phyloP scores from a whole-genome alignment of 2,329 filamentous ascomycete genomes.

The Aspergillus ruber region DNA sequence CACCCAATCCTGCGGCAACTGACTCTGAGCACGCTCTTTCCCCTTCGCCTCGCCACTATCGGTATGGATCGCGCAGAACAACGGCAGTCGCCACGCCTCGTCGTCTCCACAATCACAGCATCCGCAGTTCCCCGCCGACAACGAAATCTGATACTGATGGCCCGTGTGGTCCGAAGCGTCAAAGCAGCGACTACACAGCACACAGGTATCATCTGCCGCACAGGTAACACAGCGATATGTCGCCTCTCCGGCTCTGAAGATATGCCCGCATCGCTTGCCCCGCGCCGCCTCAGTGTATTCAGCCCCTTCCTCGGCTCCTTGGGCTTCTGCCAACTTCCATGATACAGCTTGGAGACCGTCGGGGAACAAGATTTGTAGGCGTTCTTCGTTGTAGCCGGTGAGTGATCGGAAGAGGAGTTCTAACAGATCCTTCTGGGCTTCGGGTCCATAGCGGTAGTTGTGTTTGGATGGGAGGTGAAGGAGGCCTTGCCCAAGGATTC shows the following conservation, averaged over 20 bases:
- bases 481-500: slow-evolving; percentile 75
- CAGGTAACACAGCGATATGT: slow-evolving; percentile 94
- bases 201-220: slow-evolving; percentile 89
- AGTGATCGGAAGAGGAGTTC: slow-evolving; percentile 81
- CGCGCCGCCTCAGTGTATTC: slow-evolving; percentile 90
- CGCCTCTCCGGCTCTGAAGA: slow-evolving; percentile 89
- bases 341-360: slow-evolving; percentile 57
- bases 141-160: slow-evolving; percentile 82
- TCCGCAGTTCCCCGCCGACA: slow-evolving; percentile 85
- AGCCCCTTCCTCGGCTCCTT: slow-evolving; percentile 86
- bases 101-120: slow-evolving; percentile 97
- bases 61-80: slow-evolving; percentile 87
- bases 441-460: slow-evolving; percentile 67
- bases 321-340: slow-evolving; percentile 77
- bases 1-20: slow-evolving; percentile 67
- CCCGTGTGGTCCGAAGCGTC: slow-evolving; percentile 91
- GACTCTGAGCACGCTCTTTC: slow-evolving; percentile 53
- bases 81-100: slow-evolving; percentile 83
- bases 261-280: slow-evolving; percentile 93
- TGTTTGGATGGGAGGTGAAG: slow-evolving; percentile 68
- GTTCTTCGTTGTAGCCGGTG: slow-evolving; percentile 65
- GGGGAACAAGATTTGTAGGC: slow-evolving; percentile 76
- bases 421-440: slow-evolving; percentile 66
- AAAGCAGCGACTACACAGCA: slow-evolving; percentile 89
- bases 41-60: slow-evolving; percentile 47